Base-by-base conservation (phyloP, 164 flowering plant genomes). In the Liriodendron chinense region DNA sequence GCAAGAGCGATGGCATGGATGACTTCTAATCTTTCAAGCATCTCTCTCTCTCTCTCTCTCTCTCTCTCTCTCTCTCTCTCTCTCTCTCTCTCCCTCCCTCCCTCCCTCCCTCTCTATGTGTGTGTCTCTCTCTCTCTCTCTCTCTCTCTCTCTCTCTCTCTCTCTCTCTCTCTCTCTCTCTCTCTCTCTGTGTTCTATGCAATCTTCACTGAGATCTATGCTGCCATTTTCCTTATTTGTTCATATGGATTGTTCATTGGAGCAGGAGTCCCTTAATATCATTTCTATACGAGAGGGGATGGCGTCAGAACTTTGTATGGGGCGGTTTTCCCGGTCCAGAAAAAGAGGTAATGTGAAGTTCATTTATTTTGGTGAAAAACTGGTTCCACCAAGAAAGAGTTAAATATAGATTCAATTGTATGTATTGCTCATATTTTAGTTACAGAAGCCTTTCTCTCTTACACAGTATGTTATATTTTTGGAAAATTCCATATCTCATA, bases 271-370 rank as follows among this genome's bases (percentile, higher is more conserved):
- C 89, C 47, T 72, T 91, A 79, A 84, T 94, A 70, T 90, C 97
- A 50, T 91, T 83, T 78, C 86, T 94, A 7, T 94, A 94, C 79
- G 98, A 94, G 85, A 87, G 98, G 80, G 98, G 98, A 47, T 94
- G 97, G 97, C 91, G 97, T 56, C 97, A 94, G 82, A 87, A 80
- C 77, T 93, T 94, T 77, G 1, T 83, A 21, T 81, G 77, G 87
- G 93, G 93, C 78, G 97, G 97, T 80, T 93, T 90, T 74, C 97
- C 97, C 7, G 97, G 98, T 47, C 90, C 89, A 47, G 91, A 93
- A 74, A 90, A 87, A 80, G 98, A 94, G 97, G 98, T 92, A 74
- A 70, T 73, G 25, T 22, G 20, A 47, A 21, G 28, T 2, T 66
- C 10, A 49, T 1, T 34, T 25, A 25, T 63, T 73, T 26, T 12